Base-by-base conservation (phyloP, 352 stramenopile species). In the Peronospora destructor region DNA sequence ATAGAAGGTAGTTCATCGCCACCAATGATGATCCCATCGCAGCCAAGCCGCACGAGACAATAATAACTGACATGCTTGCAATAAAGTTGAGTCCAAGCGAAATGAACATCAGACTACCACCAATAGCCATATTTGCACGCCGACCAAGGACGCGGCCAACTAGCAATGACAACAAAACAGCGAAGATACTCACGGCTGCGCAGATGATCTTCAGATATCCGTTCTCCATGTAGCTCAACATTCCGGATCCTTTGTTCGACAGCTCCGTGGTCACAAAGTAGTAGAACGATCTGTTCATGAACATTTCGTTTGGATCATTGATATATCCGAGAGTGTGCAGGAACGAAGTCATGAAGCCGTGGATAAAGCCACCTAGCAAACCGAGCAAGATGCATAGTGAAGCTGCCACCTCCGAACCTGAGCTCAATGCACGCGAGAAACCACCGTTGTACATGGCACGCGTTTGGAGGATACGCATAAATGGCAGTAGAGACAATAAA, bases 371-470 rank as follows among this genome's bases (percentile, higher is more conserved):
- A 39, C 68, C 68, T 41, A 83, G 51, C n/a, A 94, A 32, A 30
- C 83, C 83, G 17, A 90, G 61, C 39, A 94, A 55, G 48, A 91
- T 87, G 40, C 71, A 75, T 32, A 94, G 64, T 33, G 79, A 91
- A 12, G 82, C 82, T 0, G 83, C 83, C n/a, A 90, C 80, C 26
- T 94, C 80, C 1, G 78, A 87, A 4, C 76, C 83, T 39, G 78
- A 87, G 28, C 75, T 85, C 26, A 94, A 39, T 3, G 83, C 66
- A 36, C 80, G 69, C 6, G 83, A 87, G 48, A 94, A 94, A 35
- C 83, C 83, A 11, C 83, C 79, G 36, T 90, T 94, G 65, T 90
- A 94, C 68, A 94, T 85, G 44, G 88, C 88, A 14, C 83, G 78
- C 4, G 80, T 89, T 49, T 94, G 83, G 16, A 94, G 61, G 26